Base-by-base conservation (phyloP, 495 filamentous ascomycete species). In the Penicillium tannophilum region DNA sequence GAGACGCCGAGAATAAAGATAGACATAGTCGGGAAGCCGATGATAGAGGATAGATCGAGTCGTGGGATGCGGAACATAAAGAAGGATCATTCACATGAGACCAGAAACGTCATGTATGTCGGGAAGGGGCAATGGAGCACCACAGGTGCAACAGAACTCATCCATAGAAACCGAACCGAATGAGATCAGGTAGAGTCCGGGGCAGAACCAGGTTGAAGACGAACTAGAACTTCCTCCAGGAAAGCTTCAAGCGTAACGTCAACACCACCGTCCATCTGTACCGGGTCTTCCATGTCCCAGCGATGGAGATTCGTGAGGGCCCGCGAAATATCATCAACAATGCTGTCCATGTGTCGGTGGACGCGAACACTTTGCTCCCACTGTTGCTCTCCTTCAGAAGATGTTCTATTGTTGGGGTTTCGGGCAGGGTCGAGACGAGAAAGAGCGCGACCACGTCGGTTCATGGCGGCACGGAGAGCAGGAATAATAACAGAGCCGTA, bases 141-240 rank as follows among this genome's bases (percentile, higher is more conserved):
- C 33, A 36, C 4, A 28, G 6, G 28, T 28, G 28, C 28, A 28
- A 28, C 28, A 4, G 28, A 7, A 28, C 6, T 7, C 33, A 1
- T 36, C 12, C 33, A 36, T 36, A 12, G 8, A 36, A 36, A 3
- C 33, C 33, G 28, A 16, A 41, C 30, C 2, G 46, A 31, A 31
- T 4, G 6, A 17, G 16, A 30, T 30, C 46, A 12, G 19, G 39
- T 41, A 17, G 16, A 41, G 4, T n/a, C 39, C 5, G 39, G 39
- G 16, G 39, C 16, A 17, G 39, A 6, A 41, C 1, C 46, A 31
- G 24, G 23, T 14, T 97, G 93, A 33, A 98, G 89, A 35, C 94
- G 77, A 7, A 96, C 91, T n/a, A 98, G 80, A 16, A 98, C 85
- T 78, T 98, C 94, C 76, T 98, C 94, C 31, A 98, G 77, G 60